These are phyloP conservation scores for Boeremia lycopersici DNA, from an alignment of 2,329 filamentous ascomycete genomes.

Conservation along the genomic window DNA sequence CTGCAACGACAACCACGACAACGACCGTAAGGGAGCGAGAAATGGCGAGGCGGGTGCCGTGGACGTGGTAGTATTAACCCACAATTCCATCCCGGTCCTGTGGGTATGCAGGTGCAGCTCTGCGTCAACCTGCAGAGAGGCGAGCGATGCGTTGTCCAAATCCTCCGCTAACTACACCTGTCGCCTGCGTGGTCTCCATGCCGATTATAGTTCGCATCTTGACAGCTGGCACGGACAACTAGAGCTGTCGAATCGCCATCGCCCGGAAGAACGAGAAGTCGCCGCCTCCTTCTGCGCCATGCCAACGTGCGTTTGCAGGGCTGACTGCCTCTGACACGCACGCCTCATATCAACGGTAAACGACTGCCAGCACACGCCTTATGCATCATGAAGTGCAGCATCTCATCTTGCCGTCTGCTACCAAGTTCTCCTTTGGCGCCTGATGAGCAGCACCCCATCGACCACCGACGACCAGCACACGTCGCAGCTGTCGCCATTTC, in stretches of 20 bases:
- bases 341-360: constrained; percentile 26
- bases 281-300: constrained; percentile 13
- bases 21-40: constrained; percentile 24
- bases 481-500: constrained; percentile 1
- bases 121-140: constrained; percentile 49
- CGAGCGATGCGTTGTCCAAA: constrained; percentile 43
- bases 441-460: constrained; percentile 14
- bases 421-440: constrained; percentile 13
- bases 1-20: constrained; percentile 14
- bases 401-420: constrained; percentile 19
- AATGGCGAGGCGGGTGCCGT: constrained; percentile 36
- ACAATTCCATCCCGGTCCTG: constrained; percentile 36
- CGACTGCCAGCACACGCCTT: constrained; percentile 34
- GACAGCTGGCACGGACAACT: constrained; percentile 47
- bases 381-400: constrained; percentile 23
- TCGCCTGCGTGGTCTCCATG: constrained; percentile 37
- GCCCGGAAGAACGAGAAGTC: constrained; percentile 26
- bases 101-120: constrained; percentile 47
- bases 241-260: constrained; percentile 28
- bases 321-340: constrained; percentile 29
- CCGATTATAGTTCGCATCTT: constrained; percentile 36
- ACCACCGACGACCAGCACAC: constrained; percentile 32
- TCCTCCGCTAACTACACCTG: constrained; percentile 42
- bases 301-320: constrained; percentile 23
- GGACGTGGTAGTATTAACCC: constrained; percentile 43